Evolutionary conservation across 2,329 filamentous ascomycete species (phyloP).

Genomic region (Ophiognomonia clavigignenti-juglandacearum): DNA sequence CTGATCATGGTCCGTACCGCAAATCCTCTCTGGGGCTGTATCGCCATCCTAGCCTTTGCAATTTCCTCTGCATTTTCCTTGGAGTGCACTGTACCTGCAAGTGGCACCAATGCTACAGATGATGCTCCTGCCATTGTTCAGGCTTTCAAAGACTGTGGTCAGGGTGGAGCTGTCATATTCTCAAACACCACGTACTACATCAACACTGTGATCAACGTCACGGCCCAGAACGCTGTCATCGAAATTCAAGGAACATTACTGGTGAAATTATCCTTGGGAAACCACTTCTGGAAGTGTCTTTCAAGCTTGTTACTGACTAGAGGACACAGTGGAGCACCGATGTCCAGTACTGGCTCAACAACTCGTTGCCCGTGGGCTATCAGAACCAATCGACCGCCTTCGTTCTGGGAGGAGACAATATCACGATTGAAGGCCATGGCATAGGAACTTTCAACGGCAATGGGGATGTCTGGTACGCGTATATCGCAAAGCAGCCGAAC

Average conservation of each 20-base stretch:
- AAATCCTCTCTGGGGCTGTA: too few species aligned
- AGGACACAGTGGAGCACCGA: constrained; percentile 29
- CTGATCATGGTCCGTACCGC: too few species aligned
- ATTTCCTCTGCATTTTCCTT: too few species aligned
- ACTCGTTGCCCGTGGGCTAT: constrained; percentile 38
- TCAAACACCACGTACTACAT: constrained; percentile 36
- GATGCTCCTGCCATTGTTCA: constrained; percentile 35
- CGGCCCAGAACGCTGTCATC: constrained; percentile 36
- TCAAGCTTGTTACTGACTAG: not conserved
- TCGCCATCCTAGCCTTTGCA: too few species aligned
- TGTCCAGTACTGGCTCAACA: constrained; percentile 39
- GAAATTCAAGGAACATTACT: constrained; percentile 35
- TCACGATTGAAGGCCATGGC: constrained; percentile 38
- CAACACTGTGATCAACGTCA: constrained; percentile 39
- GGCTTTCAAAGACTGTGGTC: constrained; percentile 35
- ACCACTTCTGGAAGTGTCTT: too few species aligned
- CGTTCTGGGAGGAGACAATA: constrained; percentile 41
- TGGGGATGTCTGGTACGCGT: constrained; percentile 47
- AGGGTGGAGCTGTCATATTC: constrained; percentile 35
- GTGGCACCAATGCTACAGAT: constrained; percentile 22
- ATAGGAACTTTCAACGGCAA: constrained; percentile 46
- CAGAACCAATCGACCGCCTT: constrained; percentile 44
- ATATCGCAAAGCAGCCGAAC: constrained; percentile 25
- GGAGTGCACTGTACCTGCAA: not conserved
- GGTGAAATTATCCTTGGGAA: constrained; percentile 17